These are phyloP conservation scores for Spirogloea muscicola DNA, from an alignment of 139 green algal genomes.

Conservation along the genomic window DNA sequence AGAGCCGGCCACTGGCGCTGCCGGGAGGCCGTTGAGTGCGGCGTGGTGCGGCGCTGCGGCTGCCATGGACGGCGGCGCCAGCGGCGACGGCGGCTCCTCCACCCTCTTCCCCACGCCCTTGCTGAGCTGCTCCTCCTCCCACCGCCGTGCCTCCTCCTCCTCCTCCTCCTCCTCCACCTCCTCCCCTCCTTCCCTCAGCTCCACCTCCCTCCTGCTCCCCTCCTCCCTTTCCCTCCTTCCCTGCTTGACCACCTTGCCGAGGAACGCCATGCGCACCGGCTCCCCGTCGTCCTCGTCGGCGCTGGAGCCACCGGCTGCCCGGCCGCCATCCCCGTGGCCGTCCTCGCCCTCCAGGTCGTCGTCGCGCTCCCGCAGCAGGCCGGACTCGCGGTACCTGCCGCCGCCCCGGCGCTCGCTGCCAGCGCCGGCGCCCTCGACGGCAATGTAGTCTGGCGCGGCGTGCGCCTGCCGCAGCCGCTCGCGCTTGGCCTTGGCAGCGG, in stretches of 20 bases:
- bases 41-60: no score
- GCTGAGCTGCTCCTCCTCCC: neutral
- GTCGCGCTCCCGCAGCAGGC: constrained; percentile 16
- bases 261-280: neutral
- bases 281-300: no score
- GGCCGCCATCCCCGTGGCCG: neutral
- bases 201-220: neutral
- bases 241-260: no score
- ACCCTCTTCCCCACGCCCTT: constrained; percentile 30
- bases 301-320: neutral
- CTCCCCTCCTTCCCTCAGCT: no score
- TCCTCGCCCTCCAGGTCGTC: constrained; percentile 25
- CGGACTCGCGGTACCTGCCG: neutral
- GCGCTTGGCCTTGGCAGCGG: constrained; percentile 34
- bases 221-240: neutral
- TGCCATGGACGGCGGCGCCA: no score
- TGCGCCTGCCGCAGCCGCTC: constrained; percentile 40
- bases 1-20: no score
- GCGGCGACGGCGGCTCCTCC: neutral
- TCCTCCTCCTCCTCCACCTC: neutral
- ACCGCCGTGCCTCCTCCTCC: neutral
- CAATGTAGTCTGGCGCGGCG: constrained; percentile 42
- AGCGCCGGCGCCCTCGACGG: constrained; percentile 1
- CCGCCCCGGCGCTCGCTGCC: no score
- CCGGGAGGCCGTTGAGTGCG: no score